Evolutionary conservation across 2,329 filamentous ascomycete species (phyloP).

Genomic region (Ascochyta fabae): DNA sequence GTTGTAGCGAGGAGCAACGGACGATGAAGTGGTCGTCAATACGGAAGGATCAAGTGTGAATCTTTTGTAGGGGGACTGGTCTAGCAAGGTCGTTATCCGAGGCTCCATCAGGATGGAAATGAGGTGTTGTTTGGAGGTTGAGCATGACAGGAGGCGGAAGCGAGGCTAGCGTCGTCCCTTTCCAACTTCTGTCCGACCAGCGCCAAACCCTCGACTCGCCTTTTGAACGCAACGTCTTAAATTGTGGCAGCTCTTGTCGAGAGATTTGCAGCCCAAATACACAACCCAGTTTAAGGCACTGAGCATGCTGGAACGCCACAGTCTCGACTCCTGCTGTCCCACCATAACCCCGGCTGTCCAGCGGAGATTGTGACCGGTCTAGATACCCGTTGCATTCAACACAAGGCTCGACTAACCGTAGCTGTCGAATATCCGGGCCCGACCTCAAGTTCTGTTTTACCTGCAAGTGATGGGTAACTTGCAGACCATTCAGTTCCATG

Average conservation of each 20-base stretch:
- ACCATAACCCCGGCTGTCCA: not conserved
- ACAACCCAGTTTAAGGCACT: not conserved
- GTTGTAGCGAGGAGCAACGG: slow-evolving; percentile 20
- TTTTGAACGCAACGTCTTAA: too few species aligned
- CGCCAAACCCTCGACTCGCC: too few species aligned
- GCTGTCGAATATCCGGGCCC: not conserved
- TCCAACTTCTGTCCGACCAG: not conserved
- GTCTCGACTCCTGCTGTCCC: not conserved
- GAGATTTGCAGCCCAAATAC: too few species aligned
- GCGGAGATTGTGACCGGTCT: slow-evolving; percentile 1
- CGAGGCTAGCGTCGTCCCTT: slow-evolving; percentile 4
- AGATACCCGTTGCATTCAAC: not conserved
- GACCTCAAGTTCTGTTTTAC: not conserved
- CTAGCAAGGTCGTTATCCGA: slow-evolving; percentile 38
- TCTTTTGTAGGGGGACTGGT: slow-evolving; percentile 25
- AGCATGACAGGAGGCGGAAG: not conserved
- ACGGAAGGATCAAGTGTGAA: slow-evolving; percentile 22
- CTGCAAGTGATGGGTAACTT: not conserved
- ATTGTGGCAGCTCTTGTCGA: too few species aligned
- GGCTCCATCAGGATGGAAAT: slow-evolving; percentile 29
- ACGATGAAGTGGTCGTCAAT: slow-evolving; percentile 8
- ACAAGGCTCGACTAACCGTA: not conserved
- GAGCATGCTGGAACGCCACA: not conserved
- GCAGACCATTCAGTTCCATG: not conserved
- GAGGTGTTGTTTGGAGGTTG: not conserved